Percentiles rank a stretch among this genome's conserved stretches.
phyloP scores from a whole-genome alignment of 139 green algal species.

The Coelastrella sp. region DNA sequence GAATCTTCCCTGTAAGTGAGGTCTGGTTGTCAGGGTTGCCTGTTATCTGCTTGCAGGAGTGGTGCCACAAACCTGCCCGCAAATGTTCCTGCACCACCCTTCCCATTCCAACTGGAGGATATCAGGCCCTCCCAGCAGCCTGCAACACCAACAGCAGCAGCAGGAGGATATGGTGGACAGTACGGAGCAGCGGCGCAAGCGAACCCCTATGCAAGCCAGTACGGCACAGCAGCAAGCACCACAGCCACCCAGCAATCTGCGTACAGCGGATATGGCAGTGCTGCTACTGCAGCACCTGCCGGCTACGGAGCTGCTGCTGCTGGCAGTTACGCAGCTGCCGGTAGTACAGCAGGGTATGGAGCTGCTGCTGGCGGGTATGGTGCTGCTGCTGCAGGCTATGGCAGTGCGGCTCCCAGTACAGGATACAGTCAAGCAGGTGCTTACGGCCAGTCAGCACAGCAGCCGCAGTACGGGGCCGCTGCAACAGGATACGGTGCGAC shows the following conservation, averaged over 20 bases:
- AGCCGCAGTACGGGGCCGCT: constrained; percentile 13
- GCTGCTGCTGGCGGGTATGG: constrained; percentile 43
- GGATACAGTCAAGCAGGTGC: not conserved
- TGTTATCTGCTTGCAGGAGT: constrained; percentile 20
- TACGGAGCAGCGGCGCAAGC: constrained; percentile 6
- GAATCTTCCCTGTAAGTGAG: too few species aligned
- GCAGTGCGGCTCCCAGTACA: constrained; percentile 18
- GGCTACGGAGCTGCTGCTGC: constrained; percentile 32
- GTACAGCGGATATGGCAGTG: constrained; percentile 25
- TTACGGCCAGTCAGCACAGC: constrained; percentile 13
- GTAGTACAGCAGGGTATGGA: constrained; percentile 20
- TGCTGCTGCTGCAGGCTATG: not conserved
- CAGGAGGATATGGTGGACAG: not conserved
- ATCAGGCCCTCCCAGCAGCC: constrained; percentile 45
- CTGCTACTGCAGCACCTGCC: constrained; percentile 11
- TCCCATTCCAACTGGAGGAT: constrained; percentile 77
- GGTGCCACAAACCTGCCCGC: constrained; percentile 49
- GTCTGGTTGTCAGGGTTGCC: too few species aligned
- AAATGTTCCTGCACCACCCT: constrained; percentile 65
- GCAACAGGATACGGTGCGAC: constrained; percentile 34
- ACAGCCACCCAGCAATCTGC: constrained; percentile 19
- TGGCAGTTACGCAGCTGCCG: constrained; percentile 17
- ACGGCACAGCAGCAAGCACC: constrained; percentile 30
- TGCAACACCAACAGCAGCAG: not conserved
- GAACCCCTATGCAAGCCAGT: constrained; percentile 32